Conservation (phyloP, 2,329 filamentous ascomycete genomes). For the Gremmenia infestans region DNA sequence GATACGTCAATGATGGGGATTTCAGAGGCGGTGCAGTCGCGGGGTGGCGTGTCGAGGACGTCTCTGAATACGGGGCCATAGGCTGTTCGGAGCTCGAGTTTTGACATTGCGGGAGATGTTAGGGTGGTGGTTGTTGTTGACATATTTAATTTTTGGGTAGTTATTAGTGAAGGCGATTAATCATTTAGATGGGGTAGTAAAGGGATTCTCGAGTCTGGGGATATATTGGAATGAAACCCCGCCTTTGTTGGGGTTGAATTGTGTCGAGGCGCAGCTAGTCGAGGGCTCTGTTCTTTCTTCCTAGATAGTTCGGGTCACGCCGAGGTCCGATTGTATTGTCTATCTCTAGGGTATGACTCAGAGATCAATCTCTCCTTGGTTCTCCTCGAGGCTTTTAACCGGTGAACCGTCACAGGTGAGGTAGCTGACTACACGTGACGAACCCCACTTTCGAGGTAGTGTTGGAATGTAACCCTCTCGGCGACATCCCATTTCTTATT, state of each 20-base stretch:
- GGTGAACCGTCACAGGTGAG: too few relatives aligned
- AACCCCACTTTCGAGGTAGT: not conserved
- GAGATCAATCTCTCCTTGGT: too few relatives aligned
- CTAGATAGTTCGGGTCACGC: not conserved
- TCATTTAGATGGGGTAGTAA: too few relatives aligned
- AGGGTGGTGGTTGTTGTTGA: slow-evolving; percentile 8
- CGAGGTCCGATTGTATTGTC: not conserved
- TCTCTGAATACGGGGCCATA: slow-evolving; percentile 41
- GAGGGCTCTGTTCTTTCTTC: too few relatives aligned
- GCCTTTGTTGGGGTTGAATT: too few relatives aligned
- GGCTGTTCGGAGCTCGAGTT: slow-evolving; percentile 41
- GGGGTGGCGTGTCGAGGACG: slow-evolving; percentile 37
- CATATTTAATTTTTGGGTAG: slow-evolving; percentile 2
- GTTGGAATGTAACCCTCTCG: too few relatives aligned
- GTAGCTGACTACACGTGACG: not conserved
- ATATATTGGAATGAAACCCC: too few relatives aligned
- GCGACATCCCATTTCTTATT: too few relatives aligned
- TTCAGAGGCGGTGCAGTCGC: slow-evolving; percentile 37
- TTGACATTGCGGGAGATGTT: slow-evolving; percentile 28
- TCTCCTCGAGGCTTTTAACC: too few relatives aligned
- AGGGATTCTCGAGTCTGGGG: too few relatives aligned
- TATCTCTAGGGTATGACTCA: too few relatives aligned
- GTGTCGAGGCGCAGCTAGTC: too few relatives aligned
- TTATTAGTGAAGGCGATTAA: not conserved
- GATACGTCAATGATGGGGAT: slow-evolving; percentile 44